These are phyloP conservation scores for Aspergillus diversus DNA, from an alignment of 495 filamentous ascomycete genomes.

Conservation along the genomic window DNA sequence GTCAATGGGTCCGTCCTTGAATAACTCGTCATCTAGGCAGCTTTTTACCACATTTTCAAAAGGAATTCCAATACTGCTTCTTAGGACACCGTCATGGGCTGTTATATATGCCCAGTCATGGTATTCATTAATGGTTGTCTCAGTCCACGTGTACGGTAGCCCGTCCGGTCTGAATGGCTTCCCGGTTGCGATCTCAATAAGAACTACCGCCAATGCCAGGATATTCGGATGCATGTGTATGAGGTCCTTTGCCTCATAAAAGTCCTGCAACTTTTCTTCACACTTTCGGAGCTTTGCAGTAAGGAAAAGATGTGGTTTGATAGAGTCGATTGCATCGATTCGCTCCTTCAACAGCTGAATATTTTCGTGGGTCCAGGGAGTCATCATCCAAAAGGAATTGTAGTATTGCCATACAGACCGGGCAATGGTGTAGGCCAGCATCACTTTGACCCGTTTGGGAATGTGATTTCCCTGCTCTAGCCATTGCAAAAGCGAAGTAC, in stretches of 20 bases:
- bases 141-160: background rate
- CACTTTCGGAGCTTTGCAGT: background rate
- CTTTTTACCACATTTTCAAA: slow-evolving; percentile 6
- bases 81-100: background rate
- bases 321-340: background rate
- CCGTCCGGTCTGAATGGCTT: background rate
- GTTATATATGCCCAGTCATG: slow-evolving; percentile 8
- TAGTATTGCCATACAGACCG: slow-evolving; percentile 29
- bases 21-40: slow-evolving; percentile 10
- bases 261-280: background rate
- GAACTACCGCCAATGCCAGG: slow-evolving; percentile 3
- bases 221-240: slow-evolving; percentile 6
- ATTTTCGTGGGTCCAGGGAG: slow-evolving; percentile 24
- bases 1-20: background rate
- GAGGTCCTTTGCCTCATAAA: background rate
- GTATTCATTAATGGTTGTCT: slow-evolving; percentile 8
- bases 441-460: slow-evolving; percentile 17
- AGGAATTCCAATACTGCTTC: background rate
- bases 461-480: slow-evolving; percentile 21
- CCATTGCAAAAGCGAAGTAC: slow-evolving; percentile 1
- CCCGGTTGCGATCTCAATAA: slow-evolving; percentile 9
- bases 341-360: slow-evolving; percentile 16
- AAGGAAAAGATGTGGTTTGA: slow-evolving; percentile 6
- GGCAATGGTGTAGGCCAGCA: slow-evolving; percentile 25
- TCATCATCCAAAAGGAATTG: slow-evolving; percentile 24